Evolutionary conservation across 2,329 filamentous ascomycete genomes (phyloP).

Genomic region (Pseudocercospora fuligena): DNA sequence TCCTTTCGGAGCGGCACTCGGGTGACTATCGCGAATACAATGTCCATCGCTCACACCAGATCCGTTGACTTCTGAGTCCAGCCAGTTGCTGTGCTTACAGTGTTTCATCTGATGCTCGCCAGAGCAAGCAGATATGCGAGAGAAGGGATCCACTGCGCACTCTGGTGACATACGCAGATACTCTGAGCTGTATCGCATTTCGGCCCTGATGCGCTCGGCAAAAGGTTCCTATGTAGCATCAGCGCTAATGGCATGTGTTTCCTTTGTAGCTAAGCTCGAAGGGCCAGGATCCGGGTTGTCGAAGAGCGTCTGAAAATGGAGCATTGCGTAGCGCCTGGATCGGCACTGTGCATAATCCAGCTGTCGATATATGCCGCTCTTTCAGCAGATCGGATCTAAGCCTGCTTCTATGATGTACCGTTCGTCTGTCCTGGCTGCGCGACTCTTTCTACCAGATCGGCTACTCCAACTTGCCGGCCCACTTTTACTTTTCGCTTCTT

Average conservation of each 20-base stretch:
- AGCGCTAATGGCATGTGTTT: no score
- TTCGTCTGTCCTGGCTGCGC: conserved; percentile 23
- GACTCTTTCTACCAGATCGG: conserved; percentile 66
- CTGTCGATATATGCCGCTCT: background rate
- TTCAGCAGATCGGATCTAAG: background rate
- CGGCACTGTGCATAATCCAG: background rate
- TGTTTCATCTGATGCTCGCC: background rate
- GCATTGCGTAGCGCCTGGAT: background rate
- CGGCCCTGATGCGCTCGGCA: no score
- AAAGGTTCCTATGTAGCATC: no score
- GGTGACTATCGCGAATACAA: no score
- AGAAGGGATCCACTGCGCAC: background rate
- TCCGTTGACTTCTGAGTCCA: no score
- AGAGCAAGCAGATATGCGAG: background rate
- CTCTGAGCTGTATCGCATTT: background rate
- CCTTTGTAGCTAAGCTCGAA: no score
- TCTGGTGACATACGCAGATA: background rate
- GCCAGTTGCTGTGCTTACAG: background rate
- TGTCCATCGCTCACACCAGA: no score
- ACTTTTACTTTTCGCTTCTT: conserved; percentile 85
- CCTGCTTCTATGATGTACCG: background rate
- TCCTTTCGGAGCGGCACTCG: no score
- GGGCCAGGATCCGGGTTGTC: no score
- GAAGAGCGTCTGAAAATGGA: background rate
- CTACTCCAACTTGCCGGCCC: conserved; percentile 78